Conservation (phyloP, 1,284 basidiomycete species). For the Apiotrichum mycotoxinovorans region DNA sequence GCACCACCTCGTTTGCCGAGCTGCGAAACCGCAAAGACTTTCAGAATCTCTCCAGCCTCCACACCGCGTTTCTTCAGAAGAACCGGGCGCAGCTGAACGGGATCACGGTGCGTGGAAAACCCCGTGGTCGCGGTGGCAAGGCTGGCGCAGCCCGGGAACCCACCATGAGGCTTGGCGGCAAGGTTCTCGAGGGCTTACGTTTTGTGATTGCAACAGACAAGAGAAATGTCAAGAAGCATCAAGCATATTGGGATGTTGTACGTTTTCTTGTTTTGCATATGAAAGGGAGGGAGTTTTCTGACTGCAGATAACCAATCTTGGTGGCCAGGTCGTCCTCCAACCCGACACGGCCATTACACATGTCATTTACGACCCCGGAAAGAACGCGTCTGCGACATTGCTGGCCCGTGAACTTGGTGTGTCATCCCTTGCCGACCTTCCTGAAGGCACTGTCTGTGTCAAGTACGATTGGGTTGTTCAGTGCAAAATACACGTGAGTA, state of each 20-base stretch:
- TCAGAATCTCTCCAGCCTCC: conserved; percentile 31
- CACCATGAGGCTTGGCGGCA: conserved; percentile 15
- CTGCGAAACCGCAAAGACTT: conserved; percentile 25
- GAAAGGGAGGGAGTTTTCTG: not conserved
- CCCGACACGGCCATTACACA: conserved; percentile 44
- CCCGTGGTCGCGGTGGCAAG: conserved; percentile 10
- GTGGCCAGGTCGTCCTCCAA: conserved; percentile 33
- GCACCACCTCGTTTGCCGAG: conserved; percentile 11
- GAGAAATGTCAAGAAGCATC: conserved; percentile 23
- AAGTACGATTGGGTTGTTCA: conserved; percentile 38
- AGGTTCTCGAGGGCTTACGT: conserved; percentile 34
- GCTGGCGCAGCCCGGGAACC: not conserved
- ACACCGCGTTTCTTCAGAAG: conserved; percentile 25
- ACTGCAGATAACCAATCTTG: conserved; percentile 33
- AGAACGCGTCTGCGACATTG: conserved; percentile 15
- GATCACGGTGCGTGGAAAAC: not conserved
- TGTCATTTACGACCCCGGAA: conserved; percentile 36
- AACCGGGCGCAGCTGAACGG: conserved; percentile 4
- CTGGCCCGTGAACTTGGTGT: conserved; percentile 32
- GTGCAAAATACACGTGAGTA: conserved; percentile 35
- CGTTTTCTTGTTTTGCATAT: not conserved
- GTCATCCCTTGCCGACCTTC: conserved; percentile 33
- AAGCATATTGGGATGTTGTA: conserved; percentile 35
- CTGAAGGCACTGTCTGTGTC: conserved; percentile 37
- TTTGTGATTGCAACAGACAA: conserved; percentile 36